Base-by-base conservation (phyloP, 371 early-diverging fungal genomes). In the Apophysomyces ossiformis region DNA sequence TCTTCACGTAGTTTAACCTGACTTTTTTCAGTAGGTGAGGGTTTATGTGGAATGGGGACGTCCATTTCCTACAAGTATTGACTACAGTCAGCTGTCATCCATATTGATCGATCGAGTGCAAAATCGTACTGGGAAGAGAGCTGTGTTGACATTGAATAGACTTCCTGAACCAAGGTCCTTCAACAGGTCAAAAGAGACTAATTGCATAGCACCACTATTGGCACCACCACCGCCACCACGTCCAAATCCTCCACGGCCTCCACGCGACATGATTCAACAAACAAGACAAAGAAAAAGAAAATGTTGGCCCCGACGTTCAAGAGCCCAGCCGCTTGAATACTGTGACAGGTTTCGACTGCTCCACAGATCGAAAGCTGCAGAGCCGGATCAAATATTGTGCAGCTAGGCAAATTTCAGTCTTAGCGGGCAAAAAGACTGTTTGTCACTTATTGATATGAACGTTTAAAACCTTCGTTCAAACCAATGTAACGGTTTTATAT, bases 11-110 rank as follows among this genome's bases (percentile, higher is more conserved):
- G 60, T 21, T 69, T 71, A 70, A 73, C 73, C 59, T 76, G 72
- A 36, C 64, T 65, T 39, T 65, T 37, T 70, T 83, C 83, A 37
- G 68, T 67, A 15, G 71, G 60, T 1, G 70, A 74, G 9, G 83
- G 73, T 61, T 80, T 80, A 37, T 78, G 76, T n/a, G 77, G 78
- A 63, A 80, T 73, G 39, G 80, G 80, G 0, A 79, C 73, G 61
- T 78, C 78, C 71, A 78, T 75, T 68, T 76, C 73, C 83, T 83
- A 67, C 7, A 54, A 38, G 18, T 12, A 37, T 64, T 35, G 13
- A 32, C 21, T 37, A 9, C n/a, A 18, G 26, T 66, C 58, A 12
- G 26, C 18, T 21, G 13, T 45, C n/a, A 54, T 26, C 21, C 32
- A 26, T 26, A 26, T 26, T 26, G 32, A 26, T 26, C 32, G 32